Evolutionary conservation across 306 rosid species (phyloP).

Genomic region (Arachis stenosperma): DNA sequence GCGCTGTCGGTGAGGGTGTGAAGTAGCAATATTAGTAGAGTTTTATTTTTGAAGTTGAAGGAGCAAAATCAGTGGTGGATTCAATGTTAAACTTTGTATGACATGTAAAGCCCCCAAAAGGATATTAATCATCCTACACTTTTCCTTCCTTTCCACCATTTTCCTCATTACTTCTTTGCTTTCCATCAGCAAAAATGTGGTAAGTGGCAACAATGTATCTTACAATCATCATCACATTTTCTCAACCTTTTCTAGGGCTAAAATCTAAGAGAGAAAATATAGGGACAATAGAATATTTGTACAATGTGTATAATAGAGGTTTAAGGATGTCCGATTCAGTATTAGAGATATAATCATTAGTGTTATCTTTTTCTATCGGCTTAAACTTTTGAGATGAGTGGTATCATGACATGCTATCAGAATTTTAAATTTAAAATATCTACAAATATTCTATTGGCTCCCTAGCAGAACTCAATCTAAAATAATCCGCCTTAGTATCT

Average conservation of each 20-base stretch:
- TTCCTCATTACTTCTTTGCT: slow-evolving; percentile 16
- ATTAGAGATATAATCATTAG: no score
- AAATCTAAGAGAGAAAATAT: no score
- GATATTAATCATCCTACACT: slow-evolving; percentile 32
- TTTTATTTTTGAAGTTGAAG: not conserved
- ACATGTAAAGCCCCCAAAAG: slow-evolving; percentile 22
- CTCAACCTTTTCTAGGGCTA: not conserved
- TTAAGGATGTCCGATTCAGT: no score
- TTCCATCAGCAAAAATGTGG: slow-evolving; percentile 9
- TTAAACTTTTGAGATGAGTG: no score
- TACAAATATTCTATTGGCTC: no score
- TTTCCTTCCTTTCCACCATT: slow-evolving; percentile 27
- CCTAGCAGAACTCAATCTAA: not conserved
- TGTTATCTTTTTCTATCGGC: no score
- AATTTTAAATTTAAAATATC: no score
- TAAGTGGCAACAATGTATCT: no score
- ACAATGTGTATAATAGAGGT: no score
- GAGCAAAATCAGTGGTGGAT: slow-evolving; percentile 21
- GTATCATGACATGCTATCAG: no score
- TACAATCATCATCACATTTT: not conserved
- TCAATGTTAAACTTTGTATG: not conserved
- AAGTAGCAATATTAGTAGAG: not conserved
- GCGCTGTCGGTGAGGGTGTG: slow-evolving; percentile 6
- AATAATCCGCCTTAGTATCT: not conserved
- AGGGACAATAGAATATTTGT: no score